Evolutionary conservation across 805 yeast species (phyloP), one percentile per base, ranked within the genome.

Genomic region (Ogataea neopini): DNA sequence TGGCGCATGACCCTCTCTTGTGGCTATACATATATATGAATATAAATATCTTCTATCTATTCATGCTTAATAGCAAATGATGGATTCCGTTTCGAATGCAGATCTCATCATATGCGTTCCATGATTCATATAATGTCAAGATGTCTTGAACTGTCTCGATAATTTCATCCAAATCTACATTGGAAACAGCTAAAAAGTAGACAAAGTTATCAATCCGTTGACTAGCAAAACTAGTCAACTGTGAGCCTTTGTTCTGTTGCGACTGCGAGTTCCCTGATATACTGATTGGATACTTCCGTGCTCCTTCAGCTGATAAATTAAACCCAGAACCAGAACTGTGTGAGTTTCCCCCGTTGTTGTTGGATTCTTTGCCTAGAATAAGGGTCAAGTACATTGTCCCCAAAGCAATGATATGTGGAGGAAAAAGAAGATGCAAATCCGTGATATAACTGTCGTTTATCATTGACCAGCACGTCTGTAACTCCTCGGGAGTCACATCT

Each of bases 361-460:
- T 32, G 10, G 44, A 39, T 23, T 71, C 70, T 45, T 68, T 70
- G 51, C 77, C 76, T 39, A 86, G 64, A 19, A 86, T 81, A 1
- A 88, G 70, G 0, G 96, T 84, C 45, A 91, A 73, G 66, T 88
- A 90, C n/a, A 91, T 69, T 9, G 96, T 79, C 0, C 94, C 80
- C 33, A 86, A 68, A 3, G 97, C 96, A 7, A 91, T 77, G 9
- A 90, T 79, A 67, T 91, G 96, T 0, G 99, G 99, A 0, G 98
- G 92, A 53, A 80, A 84, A 13, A 91, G 63, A 40, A 94, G 66
- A 48, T 88, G 92, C 14, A 88, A 70, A 63, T 94, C 98, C 0
- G 96, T 89, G 38, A 89, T 83, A 64, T 86, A 91, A 52, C 91
- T 80, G 62, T 92, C 98, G 64, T 90, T 94, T 30, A 94, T 77